phyloP scores from a whole-genome alignment of 2,329 filamentous ascomycete species.

The Penicillium carneum region DNA sequence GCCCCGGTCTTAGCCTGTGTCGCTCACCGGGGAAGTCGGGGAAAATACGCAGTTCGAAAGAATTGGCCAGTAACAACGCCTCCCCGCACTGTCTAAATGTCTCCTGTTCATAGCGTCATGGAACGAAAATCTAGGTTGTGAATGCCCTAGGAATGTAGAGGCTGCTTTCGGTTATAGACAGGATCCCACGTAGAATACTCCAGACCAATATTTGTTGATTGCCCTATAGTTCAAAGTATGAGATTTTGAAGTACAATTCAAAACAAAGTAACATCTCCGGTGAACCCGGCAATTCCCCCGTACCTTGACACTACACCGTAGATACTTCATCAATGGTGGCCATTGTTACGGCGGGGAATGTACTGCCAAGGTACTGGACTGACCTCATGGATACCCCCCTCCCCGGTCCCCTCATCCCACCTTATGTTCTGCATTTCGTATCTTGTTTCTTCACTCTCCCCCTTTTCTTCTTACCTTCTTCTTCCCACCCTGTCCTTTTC shows the following conservation, averaged over 20 bases:
- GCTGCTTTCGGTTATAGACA: conserved; percentile 20
- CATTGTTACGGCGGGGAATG: background rate
- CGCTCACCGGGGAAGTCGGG: conserved; percentile 40
- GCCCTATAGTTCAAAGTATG: background rate
- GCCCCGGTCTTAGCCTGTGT: conserved; percentile 30
- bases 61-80: conserved; percentile 24
- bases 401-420: conserved; percentile 27
- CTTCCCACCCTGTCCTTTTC: background rate
- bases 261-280: conserved; percentile 21
- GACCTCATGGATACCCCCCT: conserved; percentile 44
- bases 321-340: background rate
- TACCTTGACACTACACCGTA: background rate
- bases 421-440: conserved; percentile 10
- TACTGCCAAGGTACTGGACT: conserved; percentile 33
- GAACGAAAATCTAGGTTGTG: conserved; percentile 12
- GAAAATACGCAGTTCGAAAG: conserved; percentile 23
- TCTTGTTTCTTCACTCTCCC: conserved; percentile 4
- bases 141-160: conserved; percentile 18
- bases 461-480: conserved; percentile 9
- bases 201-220: conserved; percentile 1
- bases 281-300: conserved; percentile 34
- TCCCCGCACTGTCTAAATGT: conserved; percentile 26
- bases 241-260: background rate
- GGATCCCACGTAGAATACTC: background rate
- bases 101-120: conserved; percentile 41